A percentile compares a stretch with the other conserved stretches of the same genome.
Conservation (phyloP, 768 basidiomycete species). For the Austroboletus eburneus region DNA sequence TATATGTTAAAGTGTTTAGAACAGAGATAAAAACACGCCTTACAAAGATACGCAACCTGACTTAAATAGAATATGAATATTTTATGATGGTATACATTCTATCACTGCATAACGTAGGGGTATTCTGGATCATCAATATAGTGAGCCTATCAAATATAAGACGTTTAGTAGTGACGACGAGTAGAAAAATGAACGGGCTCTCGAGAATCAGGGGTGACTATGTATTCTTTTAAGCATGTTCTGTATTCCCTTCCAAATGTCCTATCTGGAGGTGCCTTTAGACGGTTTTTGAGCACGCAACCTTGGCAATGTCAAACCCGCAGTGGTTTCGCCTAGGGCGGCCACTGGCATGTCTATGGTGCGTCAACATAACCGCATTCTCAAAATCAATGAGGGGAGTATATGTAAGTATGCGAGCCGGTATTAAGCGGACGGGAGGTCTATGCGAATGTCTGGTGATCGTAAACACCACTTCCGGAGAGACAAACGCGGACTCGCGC, state of each 20-base stretch:
- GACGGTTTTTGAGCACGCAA: conserved; percentile 58
- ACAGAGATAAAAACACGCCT: too few relatives aligned
- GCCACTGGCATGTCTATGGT: conserved; percentile 86
- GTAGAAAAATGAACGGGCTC: conserved; percentile 61
- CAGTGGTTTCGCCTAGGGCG: conserved; percentile 89
- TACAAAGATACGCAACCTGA: too few relatives aligned
- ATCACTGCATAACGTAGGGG: conserved; percentile 97
- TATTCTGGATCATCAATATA: conserved; percentile 94
- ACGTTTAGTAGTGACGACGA: not conserved
- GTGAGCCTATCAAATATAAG: conserved; percentile 58
- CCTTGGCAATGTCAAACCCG: conserved; percentile 69
- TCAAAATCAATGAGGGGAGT: conserved; percentile 73
- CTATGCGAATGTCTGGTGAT: not conserved
- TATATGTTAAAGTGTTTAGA: too few relatives aligned
- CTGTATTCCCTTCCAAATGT: conserved; percentile 84
- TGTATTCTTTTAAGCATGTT: conserved; percentile 84
- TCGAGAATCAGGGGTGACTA: conserved; percentile 90
- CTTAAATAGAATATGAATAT: too few relatives aligned
- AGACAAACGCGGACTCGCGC: not conserved
- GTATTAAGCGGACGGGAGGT: conserved; percentile 13
- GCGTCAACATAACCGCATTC: not conserved
- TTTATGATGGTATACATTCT: conserved; percentile 54
- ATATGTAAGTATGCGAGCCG: too few relatives aligned
- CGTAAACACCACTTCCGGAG: not conserved
- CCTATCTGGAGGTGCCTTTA: conserved; percentile 67